Evolutionary conservation across 257 asterid species (phyloP).

Genomic region (Paraleonurus japonicus): DNA sequence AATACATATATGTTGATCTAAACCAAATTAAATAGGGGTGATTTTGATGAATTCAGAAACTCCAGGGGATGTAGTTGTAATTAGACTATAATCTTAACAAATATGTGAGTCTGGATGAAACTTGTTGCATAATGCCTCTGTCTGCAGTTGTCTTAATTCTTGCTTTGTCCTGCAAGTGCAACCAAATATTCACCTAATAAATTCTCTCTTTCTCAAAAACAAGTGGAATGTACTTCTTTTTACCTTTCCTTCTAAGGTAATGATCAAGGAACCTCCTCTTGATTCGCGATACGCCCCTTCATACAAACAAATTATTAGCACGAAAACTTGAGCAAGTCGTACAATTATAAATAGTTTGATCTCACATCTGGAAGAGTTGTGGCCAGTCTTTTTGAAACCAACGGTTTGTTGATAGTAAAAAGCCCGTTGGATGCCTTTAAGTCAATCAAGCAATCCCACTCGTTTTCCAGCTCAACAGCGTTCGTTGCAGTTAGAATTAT

Average conservation of each 20-base stretch:
- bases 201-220: background rate
- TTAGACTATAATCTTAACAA: background rate
- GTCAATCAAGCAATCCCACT: slow-evolving; percentile 77
- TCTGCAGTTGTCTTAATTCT: slow-evolving; percentile 47
- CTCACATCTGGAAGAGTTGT: slow-evolving; percentile 71
- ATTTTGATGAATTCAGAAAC: too few relatives aligned
- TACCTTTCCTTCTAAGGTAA: slow-evolving; percentile 68
- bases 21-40: too few relatives aligned
- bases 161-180: slow-evolving; percentile 55
- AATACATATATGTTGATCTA: too few relatives aligned
- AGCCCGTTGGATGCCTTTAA: slow-evolving; percentile 43
- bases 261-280: slow-evolving; percentile 58
- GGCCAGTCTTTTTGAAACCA: slow-evolving; percentile 51
- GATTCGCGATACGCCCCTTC: slow-evolving; percentile 59
- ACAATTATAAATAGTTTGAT: background rate
- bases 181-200: background rate
- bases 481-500: slow-evolving; percentile 76
- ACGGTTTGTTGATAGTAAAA: slow-evolving; percentile 44
- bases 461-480: slow-evolving; percentile 65
- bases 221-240: background rate
- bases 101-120: slow-evolving; percentile 24
- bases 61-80: too few relatives aligned
- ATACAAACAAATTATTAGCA: background rate
- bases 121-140: slow-evolving; percentile 43
- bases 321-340: background rate